phyloP scores from a whole-genome alignment of 2,329 filamentous ascomycete genomes.

The Chaetomium sp. region DNA sequence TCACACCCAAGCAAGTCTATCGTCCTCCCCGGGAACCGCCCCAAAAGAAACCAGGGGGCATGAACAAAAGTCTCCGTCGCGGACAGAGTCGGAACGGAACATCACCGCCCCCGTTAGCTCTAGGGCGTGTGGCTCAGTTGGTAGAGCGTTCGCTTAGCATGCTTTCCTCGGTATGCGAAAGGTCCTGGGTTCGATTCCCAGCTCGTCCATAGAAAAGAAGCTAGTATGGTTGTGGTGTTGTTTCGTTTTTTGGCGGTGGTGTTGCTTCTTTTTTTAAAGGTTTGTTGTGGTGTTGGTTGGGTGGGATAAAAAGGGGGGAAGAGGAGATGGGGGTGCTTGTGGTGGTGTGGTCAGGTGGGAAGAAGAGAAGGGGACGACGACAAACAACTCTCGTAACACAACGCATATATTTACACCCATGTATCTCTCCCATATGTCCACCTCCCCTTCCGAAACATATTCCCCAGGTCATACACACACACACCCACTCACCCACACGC shows the following conservation, averaged over 20 bases:
- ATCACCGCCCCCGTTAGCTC: not conserved
- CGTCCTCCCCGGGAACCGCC: too few relatives aligned
- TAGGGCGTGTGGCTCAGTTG: slow-evolving; percentile 30
- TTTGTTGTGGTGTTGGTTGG: not conserved
- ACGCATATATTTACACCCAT: not conserved
- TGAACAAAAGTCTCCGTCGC: not conserved
- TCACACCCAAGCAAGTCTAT: too few relatives aligned
- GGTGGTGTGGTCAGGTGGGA: not conserved
- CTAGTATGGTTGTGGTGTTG: not conserved
- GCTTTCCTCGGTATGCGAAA: slow-evolving; percentile 22
- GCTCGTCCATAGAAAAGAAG: slow-evolving; percentile 18
- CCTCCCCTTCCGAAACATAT: not conserved
- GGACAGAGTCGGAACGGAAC: slow-evolving; percentile 1
- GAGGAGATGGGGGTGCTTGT: not conserved
- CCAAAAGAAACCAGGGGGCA: too few relatives aligned
- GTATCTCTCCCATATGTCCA: too few relatives aligned
- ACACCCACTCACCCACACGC: not conserved
- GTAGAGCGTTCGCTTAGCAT: slow-evolving; percentile 32
- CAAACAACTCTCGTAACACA: not conserved
- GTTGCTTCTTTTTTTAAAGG: not conserved
- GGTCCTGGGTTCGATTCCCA: slow-evolving; percentile 31
- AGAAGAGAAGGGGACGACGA: not conserved
- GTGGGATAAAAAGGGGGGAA: not conserved
- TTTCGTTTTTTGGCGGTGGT: too few relatives aligned
- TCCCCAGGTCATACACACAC: not conserved